Conservation (phyloP, 106 monocot genomes). For the Amphibolis antarctica region DNA sequence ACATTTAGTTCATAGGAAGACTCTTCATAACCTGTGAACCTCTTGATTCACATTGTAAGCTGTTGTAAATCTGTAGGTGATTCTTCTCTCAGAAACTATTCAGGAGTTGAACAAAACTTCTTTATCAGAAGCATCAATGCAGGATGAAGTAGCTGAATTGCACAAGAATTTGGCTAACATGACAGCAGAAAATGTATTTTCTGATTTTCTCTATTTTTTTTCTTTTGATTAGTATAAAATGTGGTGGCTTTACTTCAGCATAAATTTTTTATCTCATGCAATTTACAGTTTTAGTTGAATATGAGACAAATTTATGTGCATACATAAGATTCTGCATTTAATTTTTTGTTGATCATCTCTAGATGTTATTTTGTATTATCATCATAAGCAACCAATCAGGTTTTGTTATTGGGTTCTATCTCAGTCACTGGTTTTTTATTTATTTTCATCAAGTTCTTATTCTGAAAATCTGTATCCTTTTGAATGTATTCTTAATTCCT, state of each 20-base stretch:
- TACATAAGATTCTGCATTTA: no score
- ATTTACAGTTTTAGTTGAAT: not conserved
- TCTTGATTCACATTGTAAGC: not conserved
- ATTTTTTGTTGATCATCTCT: no score
- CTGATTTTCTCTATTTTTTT: not conserved
- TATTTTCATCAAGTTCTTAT: no score
- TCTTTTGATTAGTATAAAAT: not conserved
- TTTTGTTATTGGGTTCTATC: no score
- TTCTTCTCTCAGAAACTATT: constrained; percentile 87
- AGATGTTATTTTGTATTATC: no score
- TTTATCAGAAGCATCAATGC: constrained; percentile 42
- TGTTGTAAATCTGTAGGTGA: constrained; percentile 38
- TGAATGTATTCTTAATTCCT: no score
- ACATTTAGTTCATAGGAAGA: no score
- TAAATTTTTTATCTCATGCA: not conserved
- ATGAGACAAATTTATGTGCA: no score
- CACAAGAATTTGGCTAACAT: constrained; percentile 36
- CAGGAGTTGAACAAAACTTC: constrained; percentile 89
- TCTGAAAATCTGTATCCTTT: no score
- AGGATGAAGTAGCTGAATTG: constrained; percentile 46
- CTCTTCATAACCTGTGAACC: no score
- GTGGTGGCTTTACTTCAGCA: not conserved
- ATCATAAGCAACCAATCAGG: no score
- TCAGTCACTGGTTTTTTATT: no score
- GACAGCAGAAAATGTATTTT: constrained; percentile 64